A percentile compares a stretch with the other conserved stretches of the same genome.
These are phyloP conservation scores for Aspergillaceae sp. DNA, from an alignment of 2,329 filamentous ascomycete genomes.

Conservation along the genomic window DNA sequence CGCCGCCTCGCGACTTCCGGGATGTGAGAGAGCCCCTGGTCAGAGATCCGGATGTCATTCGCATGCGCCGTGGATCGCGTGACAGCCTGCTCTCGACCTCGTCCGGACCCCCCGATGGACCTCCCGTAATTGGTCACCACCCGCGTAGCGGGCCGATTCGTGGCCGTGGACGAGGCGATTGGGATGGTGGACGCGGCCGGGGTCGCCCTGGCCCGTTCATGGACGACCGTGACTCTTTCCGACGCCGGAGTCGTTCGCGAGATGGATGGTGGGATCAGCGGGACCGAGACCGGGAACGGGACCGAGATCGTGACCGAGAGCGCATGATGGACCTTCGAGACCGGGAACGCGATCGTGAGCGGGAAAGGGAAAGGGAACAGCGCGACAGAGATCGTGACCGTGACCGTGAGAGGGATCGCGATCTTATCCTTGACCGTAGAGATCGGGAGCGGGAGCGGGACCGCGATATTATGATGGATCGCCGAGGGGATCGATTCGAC, in stretches of 20 bases:
- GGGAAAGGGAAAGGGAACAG: slow-evolving; percentile 22
- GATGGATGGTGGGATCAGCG: slow-evolving; percentile 23
- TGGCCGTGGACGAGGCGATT: slow-evolving; percentile 36
- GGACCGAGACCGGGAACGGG: slow-evolving; percentile 31
- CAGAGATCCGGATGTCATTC: slow-evolving; percentile 31
- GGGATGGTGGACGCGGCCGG: slow-evolving; percentile 36
- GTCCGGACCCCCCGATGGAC: slow-evolving; percentile 27
- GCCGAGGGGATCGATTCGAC: slow-evolving; percentile 20
- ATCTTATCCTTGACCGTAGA: slow-evolving; percentile 7
- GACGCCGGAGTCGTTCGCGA: slow-evolving; percentile 38
- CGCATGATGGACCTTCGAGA: slow-evolving; percentile 14
- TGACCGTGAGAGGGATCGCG: slow-evolving; percentile 14
- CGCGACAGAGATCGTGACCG: slow-evolving; percentile 24
- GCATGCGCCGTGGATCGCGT: slow-evolving; percentile 37
- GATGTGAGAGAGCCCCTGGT: slow-evolving; percentile 28
- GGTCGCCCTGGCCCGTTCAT: slow-evolving; percentile 29
- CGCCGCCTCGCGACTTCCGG: slow-evolving; percentile 32
- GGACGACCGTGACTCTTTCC: slow-evolving; percentile 36
- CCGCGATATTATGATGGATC: slow-evolving; percentile 15
- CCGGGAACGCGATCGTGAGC: slow-evolving; percentile 14
- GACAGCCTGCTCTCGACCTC: slow-evolving; percentile 34
- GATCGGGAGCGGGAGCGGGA: slow-evolving; percentile 6
- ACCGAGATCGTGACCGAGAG: slow-evolving; percentile 29
- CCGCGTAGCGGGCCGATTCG: slow-evolving; percentile 31
- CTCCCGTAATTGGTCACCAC: slow-evolving; percentile 24